Percentiles rank a stretch among this genome's conserved stretches.
phyloP scores from a whole-genome alignment of 805 yeast genomes.

The Metschnikowia similis region DNA sequence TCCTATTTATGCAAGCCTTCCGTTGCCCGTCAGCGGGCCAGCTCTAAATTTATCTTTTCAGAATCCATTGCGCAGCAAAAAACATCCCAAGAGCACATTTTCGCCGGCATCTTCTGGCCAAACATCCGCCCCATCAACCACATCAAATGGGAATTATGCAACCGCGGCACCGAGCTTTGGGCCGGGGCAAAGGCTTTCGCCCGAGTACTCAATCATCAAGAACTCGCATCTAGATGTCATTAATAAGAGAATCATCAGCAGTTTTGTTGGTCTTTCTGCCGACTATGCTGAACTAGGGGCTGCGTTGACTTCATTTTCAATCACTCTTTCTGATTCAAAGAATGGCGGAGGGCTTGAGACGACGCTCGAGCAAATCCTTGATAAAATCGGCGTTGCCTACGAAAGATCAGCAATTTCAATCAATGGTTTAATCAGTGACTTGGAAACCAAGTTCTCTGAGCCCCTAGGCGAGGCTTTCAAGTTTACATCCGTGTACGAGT shows the following conservation, averaged over 20 bases:
- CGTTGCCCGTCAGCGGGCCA: conserved; percentile 28
- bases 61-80: conserved; percentile 17
- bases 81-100: neutral
- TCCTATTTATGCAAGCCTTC: conserved; percentile 29
- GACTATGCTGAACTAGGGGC: conserved; percentile 75
- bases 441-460: conserved; percentile 59
- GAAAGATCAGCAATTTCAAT: conserved; percentile 62
- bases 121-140: neutral
- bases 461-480: conserved; percentile 72
- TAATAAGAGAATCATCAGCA: conserved; percentile 50
- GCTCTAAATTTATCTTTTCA: conserved; percentile 28
- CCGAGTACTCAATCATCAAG: conserved; percentile 5
- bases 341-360: conserved; percentile 21
- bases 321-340: conserved; percentile 36
- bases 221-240: conserved; percentile 51
- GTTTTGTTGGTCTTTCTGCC: conserved; percentile 54
- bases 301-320: conserved; percentile 50
- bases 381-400: conserved; percentile 80
- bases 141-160: conserved; percentile 15
- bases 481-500: conserved; percentile 52
- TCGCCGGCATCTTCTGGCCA: neutral
- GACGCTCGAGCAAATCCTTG: conserved; percentile 44
- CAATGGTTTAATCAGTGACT: conserved; percentile 46
- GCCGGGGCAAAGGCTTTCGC: neutral
- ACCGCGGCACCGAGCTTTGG: neutral